phyloP scores from a whole-genome alignment of 2,329 filamentous ascomycete species.

The Orbilia quercus region DNA sequence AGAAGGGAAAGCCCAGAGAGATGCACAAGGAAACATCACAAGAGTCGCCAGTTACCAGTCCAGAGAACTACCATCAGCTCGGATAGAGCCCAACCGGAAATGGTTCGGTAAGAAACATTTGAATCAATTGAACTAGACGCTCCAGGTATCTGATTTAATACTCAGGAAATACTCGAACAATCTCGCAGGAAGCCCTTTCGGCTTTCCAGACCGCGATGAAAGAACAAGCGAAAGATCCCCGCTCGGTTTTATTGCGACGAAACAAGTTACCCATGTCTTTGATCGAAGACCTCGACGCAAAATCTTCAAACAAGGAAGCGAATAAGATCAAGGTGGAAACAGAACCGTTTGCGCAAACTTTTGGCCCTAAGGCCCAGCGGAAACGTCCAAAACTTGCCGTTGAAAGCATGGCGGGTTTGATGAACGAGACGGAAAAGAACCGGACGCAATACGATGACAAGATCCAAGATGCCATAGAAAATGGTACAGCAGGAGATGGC shows the following conservation, averaged over 20 bases:
- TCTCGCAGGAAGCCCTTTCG: slow-evolving; percentile 86
- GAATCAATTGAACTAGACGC: not conserved
- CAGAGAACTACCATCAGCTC: slow-evolving; percentile 80
- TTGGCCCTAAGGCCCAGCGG: slow-evolving; percentile 90
- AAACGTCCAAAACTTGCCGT: slow-evolving; percentile 92
- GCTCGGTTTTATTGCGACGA: slow-evolving; percentile 86
- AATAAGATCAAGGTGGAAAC: slow-evolving; percentile 94
- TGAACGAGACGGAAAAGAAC: slow-evolving; percentile 80
- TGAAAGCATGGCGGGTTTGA: slow-evolving; percentile 82
- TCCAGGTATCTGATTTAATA: not conserved
- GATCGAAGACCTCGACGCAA: slow-evolving; percentile 80
- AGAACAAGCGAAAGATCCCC: slow-evolving; percentile 88
- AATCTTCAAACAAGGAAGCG: slow-evolving; percentile 87
- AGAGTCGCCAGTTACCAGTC: slow-evolving; percentile 87
- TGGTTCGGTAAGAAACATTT: slow-evolving; percentile 74
- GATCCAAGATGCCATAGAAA: slow-evolving; percentile 62
- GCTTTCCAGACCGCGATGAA: slow-evolving; percentile 92
- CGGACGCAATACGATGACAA: slow-evolving; percentile 84
- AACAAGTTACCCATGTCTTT: slow-evolving; percentile 97
- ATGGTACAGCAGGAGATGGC: slow-evolving; percentile 62
- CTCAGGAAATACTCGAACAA: slow-evolving; percentile 82
- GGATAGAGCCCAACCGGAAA: slow-evolving; percentile 94
- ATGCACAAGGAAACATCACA: slow-evolving; percentile 83
- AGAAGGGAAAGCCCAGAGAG: slow-evolving; percentile 82
- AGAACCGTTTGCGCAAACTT: slow-evolving; percentile 85